Evolutionary conservation across 2,329 filamentous ascomycete species (phyloP).

Genomic region (Endothia cerciana): DNA sequence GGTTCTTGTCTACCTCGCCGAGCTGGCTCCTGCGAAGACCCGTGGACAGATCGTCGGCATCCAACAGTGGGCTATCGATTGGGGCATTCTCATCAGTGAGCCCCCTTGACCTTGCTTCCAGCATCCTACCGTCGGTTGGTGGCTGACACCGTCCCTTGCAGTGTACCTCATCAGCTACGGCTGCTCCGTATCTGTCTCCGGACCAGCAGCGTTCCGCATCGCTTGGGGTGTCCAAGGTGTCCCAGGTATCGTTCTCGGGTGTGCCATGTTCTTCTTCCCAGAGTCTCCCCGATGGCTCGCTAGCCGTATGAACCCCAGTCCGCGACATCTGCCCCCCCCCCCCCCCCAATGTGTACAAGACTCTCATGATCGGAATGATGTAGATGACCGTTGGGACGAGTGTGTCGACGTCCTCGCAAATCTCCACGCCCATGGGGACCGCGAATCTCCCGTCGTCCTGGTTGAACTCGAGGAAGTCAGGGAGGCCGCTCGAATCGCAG

Average conservation of each 20-base stretch:
- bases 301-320: slow-evolving; percentile 35
- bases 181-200: slow-evolving; percentile 47
- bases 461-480: slow-evolving; percentile 29
- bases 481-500: slow-evolving; percentile 44
- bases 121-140: slow-evolving; percentile 57
- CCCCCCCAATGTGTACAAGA: neutral
- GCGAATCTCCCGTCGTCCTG: slow-evolving; percentile 52
- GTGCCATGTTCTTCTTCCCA: slow-evolving; percentile 63
- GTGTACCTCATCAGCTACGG: slow-evolving; percentile 30
- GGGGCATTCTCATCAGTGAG: slow-evolving; percentile 64
- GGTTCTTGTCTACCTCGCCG: slow-evolving; percentile 72
- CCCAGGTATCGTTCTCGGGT: slow-evolving; percentile 56
- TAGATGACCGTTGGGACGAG: slow-evolving; percentile 68
- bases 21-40: slow-evolving; percentile 63
- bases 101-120: neutral
- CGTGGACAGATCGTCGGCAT: slow-evolving; percentile 65
- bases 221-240: slow-evolving; percentile 66
- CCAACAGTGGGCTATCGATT: slow-evolving; percentile 74
- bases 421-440: slow-evolving; percentile 61
- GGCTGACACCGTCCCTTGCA: slow-evolving; percentile 55
- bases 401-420: slow-evolving; percentile 60
- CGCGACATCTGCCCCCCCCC: neutral
- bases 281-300: slow-evolving; percentile 73
- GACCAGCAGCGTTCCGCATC: slow-evolving; percentile 60
- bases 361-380: neutral